phyloP scores from a whole-genome alignment of 345 rosid genomes.

The Eucalyptus sp. region DNA sequence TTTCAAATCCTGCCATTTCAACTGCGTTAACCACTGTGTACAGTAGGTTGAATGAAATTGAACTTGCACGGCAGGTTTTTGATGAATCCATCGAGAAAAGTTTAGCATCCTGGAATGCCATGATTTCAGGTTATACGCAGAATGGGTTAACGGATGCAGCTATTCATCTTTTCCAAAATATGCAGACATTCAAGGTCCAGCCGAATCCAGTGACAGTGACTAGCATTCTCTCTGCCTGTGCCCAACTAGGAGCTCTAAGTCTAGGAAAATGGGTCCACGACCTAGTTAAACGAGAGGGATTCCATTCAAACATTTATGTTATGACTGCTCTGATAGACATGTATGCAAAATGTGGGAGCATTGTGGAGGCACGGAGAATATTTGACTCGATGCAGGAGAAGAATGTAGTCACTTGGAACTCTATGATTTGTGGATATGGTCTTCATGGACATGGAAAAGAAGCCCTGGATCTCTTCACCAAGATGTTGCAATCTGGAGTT shows the following conservation, averaged over 20 bases:
- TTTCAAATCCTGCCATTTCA: slow-evolving; percentile 39
- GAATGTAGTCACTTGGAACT: slow-evolving; percentile 80
- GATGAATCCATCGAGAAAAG: slow-evolving; percentile 44
- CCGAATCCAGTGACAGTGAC: slow-evolving; percentile 63
- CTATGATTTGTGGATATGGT: slow-evolving; percentile 75
- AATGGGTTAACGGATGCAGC: slow-evolving; percentile 61
- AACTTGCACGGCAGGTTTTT: slow-evolving; percentile 37
- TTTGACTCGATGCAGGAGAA: slow-evolving; percentile 48
- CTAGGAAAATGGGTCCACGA: slow-evolving; percentile 64
- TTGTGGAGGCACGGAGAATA: slow-evolving; percentile 42
- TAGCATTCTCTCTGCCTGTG: slow-evolving; percentile 71
- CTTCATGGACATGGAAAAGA: slow-evolving; percentile 74
- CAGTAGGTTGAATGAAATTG: slow-evolving; percentile 49
- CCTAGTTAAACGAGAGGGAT: slow-evolving; percentile 31
- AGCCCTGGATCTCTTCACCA: slow-evolving; percentile 42
- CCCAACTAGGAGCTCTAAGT: slow-evolving; percentile 64
- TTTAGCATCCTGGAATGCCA: slow-evolving; percentile 80
- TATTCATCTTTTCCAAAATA: slow-evolving; percentile 50
- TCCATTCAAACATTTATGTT: slow-evolving; percentile 50
- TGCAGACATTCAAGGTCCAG: slow-evolving; percentile 37
- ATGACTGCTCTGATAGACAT: slow-evolving; percentile 72
- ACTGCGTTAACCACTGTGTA: slow-evolving; percentile 60
- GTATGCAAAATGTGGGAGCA: slow-evolving; percentile 82
- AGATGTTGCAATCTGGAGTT: slow-evolving; percentile 40
- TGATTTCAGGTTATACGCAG: slow-evolving; percentile 76